Base-by-base conservation (phyloP, 139 green algal genomes). In the Chlorella sorokiniana region DNA sequence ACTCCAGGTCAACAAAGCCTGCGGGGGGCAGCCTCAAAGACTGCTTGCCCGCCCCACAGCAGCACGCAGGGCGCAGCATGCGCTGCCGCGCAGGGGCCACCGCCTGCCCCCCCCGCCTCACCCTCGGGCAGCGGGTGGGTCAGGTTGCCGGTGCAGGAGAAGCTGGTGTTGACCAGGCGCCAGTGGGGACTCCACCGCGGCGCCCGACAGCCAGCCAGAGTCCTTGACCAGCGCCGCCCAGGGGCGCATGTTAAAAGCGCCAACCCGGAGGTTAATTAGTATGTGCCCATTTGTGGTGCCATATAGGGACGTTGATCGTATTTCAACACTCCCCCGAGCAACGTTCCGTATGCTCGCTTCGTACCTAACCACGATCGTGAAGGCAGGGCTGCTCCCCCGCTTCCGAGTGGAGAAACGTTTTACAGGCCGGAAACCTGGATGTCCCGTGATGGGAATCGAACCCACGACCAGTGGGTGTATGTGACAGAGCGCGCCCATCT, bases 61-160 rank as follows among this genome's bases (percentile, higher is more conserved):
- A 11, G 48, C 48, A 56, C 14, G 48, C 48, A 56, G 14, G 16
- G 48, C 48, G 48, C 48, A 56, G 18, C 56, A 65, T 10, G 56
- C 56, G n/a, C n/a, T n/a, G n/a, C n/a, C n/a, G n/a, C n/a, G n/a
- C n/a, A n/a, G n/a, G n/a, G n/a, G n/a, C n/a, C n/a, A n/a, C n/a
- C n/a, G n/a, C n/a, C n/a, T n/a, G n/a, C n/a, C n/a, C n/a, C n/a
- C 41, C 4, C 7, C 2, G 23, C 0, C 35, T 1, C 45, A 79
- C 71, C 79, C 0, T 69, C 54, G 9, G 73, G 54, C n/a, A 86
- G 81, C 54, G 27, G 18, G 72, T 83, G 75, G 14, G 81, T 86
- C 42, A 75, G 3, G 29, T 81, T 81, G 52, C 81, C 81, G 31
- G 81, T 86, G 62, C 81, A 86, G 6, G 61, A 62, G 25, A 83